Percentiles rank a stretch among this genome's conserved stretches.
These are phyloP conservation scores for Aureobasidium namibiae DNA, from an alignment of 2,329 filamentous ascomycete genomes.

Conservation along the genomic window DNA sequence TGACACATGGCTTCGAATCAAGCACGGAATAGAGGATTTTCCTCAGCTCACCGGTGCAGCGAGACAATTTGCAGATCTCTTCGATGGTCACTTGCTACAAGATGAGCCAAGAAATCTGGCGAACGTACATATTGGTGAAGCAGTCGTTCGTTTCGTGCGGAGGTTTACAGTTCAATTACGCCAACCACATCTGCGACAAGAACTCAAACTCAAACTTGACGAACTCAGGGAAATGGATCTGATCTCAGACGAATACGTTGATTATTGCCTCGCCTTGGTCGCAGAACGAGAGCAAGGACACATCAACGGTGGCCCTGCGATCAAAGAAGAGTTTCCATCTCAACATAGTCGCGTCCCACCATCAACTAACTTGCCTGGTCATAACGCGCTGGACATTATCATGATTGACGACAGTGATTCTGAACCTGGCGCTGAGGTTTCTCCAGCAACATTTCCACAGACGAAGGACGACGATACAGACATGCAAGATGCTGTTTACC, in stretches of 20 bases:
- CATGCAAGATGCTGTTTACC: background rate
- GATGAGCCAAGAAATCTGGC: slow-evolving; percentile 27
- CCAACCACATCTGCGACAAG: slow-evolving; percentile 17
- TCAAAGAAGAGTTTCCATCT: background rate
- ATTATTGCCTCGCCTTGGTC: slow-evolving; percentile 14
- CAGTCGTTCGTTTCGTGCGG: slow-evolving; percentile 32
- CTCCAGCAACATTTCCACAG: background rate
- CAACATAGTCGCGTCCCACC: background rate
- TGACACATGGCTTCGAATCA: slow-evolving; percentile 28
- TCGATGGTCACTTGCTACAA: slow-evolving; percentile 31
- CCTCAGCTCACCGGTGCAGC: slow-evolving; percentile 19
- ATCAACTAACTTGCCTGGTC: background rate
- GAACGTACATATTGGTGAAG: slow-evolving; percentile 28
- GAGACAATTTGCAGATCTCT: slow-evolving; percentile 29
- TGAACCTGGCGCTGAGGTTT: slow-evolving; percentile 5
- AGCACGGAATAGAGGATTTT: slow-evolving; percentile 23
- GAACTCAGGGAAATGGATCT: slow-evolving; percentile 25
- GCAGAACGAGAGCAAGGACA: background rate
- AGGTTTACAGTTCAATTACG: slow-evolving; percentile 20
- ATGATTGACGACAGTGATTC: slow-evolving; percentile 3
- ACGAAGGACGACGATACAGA: background rate
- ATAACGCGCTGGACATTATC: background rate
- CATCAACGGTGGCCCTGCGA: background rate
- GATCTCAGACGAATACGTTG: slow-evolving; percentile 19
- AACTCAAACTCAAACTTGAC: slow-evolving; percentile 27